Evolutionary conservation across 2,329 filamentous ascomycete genomes (phyloP).

Genomic region (Aspergillus nomiae): DNA sequence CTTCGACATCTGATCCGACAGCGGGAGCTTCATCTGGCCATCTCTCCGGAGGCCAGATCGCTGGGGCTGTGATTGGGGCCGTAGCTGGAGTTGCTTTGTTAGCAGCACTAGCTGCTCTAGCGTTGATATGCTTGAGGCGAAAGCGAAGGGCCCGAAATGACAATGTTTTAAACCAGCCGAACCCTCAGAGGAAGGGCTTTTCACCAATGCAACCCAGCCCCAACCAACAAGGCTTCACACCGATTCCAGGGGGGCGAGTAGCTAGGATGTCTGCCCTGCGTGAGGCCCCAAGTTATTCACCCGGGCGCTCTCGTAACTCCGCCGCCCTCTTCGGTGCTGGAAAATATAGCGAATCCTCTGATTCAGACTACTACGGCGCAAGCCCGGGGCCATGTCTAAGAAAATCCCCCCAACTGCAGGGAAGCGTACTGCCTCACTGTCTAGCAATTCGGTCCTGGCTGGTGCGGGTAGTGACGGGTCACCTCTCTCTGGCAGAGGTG

Average conservation of each 20-base stretch:
- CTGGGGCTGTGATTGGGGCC: conserved; percentile 83
- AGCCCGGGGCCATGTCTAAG: conserved; percentile 69
- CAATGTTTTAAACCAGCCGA: conserved; percentile 87
- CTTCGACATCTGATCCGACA: conserved; percentile 64
- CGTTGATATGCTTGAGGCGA: conserved; percentile 61
- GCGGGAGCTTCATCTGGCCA: conserved; percentile 41
- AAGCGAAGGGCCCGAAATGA: conserved; percentile 64
- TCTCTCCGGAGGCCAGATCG: conserved; percentile 83
- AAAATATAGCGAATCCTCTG: conserved; percentile 54
- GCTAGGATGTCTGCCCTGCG: conserved; percentile 95
- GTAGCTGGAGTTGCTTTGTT: conserved; percentile 71
- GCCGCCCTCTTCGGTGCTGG: conserved; percentile 50
- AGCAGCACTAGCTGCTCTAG: conserved; percentile 61
- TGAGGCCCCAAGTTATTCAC: conserved; percentile 66
- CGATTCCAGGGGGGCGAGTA: conserved; percentile 83
- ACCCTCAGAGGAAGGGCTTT: conserved; percentile 58
- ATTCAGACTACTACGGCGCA: conserved; percentile 69
- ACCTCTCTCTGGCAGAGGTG: conserved; percentile 66
- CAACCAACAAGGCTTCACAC: conserved; percentile 62
- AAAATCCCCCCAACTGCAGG: conserved; percentile 47
- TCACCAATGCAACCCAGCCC: conserved; percentile 47
- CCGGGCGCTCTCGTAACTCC: conserved; percentile 56
- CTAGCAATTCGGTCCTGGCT: conserved; percentile 76
- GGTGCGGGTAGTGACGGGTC: conserved; percentile 67
- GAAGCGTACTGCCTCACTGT: conserved; percentile 84